Base-by-base conservation (phyloP, 1,139 yeast genomes). In the Debaryomyces coudertii region DNA sequence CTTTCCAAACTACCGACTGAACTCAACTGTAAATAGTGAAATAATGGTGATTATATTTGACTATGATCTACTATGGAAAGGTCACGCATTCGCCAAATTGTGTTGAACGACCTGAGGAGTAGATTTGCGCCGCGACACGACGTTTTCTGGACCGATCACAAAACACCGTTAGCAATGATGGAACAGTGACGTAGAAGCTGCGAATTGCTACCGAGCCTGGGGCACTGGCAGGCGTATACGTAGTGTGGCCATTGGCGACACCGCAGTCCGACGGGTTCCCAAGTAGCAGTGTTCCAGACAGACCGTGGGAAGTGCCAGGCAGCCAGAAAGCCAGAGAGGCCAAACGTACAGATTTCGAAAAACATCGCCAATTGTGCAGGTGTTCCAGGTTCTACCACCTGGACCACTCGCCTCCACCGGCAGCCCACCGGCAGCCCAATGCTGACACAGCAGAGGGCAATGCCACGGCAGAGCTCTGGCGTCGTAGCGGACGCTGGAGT, bases 61-160 rank as follows among this genome's bases (percentile, higher is more conserved):
- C n/a, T 9, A 11, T 38, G 41, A 38, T 38, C 41, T 38, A 38
- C 34, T 20, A 38, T 38, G 28, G 41, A 38, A 35, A 38, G 41
- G 41, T 38, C 41, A 38, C 41, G 41, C 41, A 38, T 38, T 38
- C 35, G 41, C 12, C 41, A 38, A 38, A 29, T 38, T 38, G 41
- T 38, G 41, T 38, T 38, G 41, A 38, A 15, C 28, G 33, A 29
- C 16, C 27, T 38, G 41, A 38, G 41, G 41, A 38, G 41, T 38
- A 38, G 34, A 4, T 28, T 27, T 16, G 33, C 24, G 18, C 16
- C 23, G 14, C 34, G 33, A 15, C 41, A 38, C 41, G 33, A 38
- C 41, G 5, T 28, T 27, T 20, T 38, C 24, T 5, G 22, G 18
- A 11, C 18, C 16, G 12, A 9, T 15, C 18, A 24, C 20, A 25